Conservation (phyloP, 2,329 filamentous ascomycete genomes). For the Chaetomiaceae sp. region DNA sequence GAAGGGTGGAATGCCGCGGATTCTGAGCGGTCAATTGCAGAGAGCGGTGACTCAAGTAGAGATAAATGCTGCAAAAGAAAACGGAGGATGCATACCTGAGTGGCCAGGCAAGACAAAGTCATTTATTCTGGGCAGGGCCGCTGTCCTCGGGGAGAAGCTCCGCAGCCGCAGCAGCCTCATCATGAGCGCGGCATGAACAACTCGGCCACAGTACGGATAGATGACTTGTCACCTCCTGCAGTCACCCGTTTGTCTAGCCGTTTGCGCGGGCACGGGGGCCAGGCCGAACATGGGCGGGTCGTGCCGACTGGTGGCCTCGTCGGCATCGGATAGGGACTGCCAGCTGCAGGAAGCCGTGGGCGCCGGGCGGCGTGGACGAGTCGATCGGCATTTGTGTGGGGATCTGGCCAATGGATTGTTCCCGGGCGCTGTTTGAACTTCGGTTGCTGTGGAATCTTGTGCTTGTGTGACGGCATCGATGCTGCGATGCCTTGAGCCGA, state of each 20-base stretch:
- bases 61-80: slow-evolving; percentile 2
- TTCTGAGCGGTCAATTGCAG: slow-evolving; percentile 17
- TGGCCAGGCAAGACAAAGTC: slow-evolving; percentile 12
- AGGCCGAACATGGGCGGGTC: slow-evolving; percentile 9
- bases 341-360: slow-evolving; percentile 12
- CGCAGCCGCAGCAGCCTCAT: slow-evolving; percentile 12
- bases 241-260: slow-evolving; percentile 21
- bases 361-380: slow-evolving; percentile 15
- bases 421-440: slow-evolving; percentile 21
- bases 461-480: slow-evolving; percentile 24
- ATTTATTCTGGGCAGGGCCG: not conserved
- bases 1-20: not conserved
- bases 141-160: slow-evolving; percentile 7
- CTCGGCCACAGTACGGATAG: slow-evolving; percentile 5
- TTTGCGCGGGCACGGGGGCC: slow-evolving; percentile 13
- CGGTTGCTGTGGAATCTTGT: slow-evolving; percentile 24
- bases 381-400: slow-evolving; percentile 9
- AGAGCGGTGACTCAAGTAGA: slow-evolving; percentile 4
- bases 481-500: slow-evolving; percentile 16
- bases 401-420: slow-evolving; percentile 17
- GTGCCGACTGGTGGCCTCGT: slow-evolving; percentile 10
- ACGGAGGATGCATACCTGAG: not conserved
- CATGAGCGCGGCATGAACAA: slow-evolving; percentile 1
- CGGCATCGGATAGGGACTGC: slow-evolving; percentile 24
- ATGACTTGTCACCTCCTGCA: slow-evolving; percentile 18